Conservation (phyloP, 441 rosid species). For the Syzygium malaccense region DNA sequence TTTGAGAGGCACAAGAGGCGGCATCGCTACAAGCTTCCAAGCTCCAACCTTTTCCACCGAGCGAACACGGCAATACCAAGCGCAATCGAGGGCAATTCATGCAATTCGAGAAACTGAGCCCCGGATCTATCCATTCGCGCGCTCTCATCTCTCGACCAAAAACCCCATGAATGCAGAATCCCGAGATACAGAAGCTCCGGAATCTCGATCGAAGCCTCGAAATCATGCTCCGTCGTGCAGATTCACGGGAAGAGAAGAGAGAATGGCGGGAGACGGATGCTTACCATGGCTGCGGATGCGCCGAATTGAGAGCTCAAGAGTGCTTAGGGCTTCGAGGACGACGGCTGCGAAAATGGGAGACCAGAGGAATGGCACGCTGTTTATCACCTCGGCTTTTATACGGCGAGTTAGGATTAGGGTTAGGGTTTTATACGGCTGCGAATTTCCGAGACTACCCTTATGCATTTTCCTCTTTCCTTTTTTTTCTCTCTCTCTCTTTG, state of each 20-base stretch:
- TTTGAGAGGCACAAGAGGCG: neutral
- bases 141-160: neutral
- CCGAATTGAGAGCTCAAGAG: neutral
- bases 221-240: neutral
- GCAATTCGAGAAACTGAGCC: neutral
- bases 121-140: neutral
- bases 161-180: neutral
- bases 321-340: neutral
- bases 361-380: neutral
- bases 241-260: neutral
- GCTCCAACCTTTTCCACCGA: neutral
- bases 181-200: neutral
- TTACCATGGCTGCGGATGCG: slow-evolving; percentile 24
- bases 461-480: neutral
- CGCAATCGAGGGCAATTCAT: neutral
- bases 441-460: neutral
- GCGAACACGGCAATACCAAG: neutral
- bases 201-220: neutral
- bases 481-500: fast-evolving
- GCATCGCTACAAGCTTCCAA: neutral
- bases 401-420: neutral
- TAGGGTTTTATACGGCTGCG: neutral
- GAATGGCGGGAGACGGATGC: neutral
- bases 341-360: neutral
- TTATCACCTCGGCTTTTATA: neutral